A percentile compares a stretch with the other conserved stretches of the same genome.
These are phyloP conservation scores for Venturia asperata DNA, from an alignment of 2,329 filamentous ascomycete species.

Conservation along the genomic window DNA sequence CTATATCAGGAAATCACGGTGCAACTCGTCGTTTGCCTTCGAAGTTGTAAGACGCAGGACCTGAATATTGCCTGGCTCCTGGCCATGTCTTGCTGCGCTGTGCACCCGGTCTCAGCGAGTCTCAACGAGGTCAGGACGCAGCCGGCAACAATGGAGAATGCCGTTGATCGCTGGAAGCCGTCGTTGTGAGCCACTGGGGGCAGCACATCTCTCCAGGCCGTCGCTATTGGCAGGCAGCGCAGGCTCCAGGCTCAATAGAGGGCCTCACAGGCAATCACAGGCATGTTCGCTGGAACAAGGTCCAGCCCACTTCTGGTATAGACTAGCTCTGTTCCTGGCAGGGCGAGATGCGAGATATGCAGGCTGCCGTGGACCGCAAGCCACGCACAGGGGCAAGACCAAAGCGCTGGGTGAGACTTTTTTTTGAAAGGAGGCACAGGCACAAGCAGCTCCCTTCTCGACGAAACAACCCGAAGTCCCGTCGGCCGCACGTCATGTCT, in stretches of 20 bases:
- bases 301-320: conserved; percentile 3
- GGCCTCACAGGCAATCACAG: background rate
- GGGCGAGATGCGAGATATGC: conserved; percentile 13
- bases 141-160: background rate
- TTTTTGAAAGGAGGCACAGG: conserved; percentile 10
- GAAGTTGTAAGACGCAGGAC: conserved; percentile 6
- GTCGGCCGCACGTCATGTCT: conserved; percentile 18
- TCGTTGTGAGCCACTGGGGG: background rate
- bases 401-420: conserved; percentile 7
- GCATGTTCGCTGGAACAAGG: conserved; percentile 7
- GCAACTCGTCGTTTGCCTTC: conserved; percentile 14
- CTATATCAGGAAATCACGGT: conserved; percentile 13
- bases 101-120: background rate
- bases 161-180: background rate
- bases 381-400: conserved; percentile 1
- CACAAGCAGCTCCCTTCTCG: conserved; percentile 11
- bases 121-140: background rate
- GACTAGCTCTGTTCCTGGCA: conserved; percentile 12
- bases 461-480: conserved; percentile 14
- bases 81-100: background rate
- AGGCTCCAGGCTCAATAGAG: background rate
- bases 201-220: background rate
- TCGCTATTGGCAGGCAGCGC: background rate
- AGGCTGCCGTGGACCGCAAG: conserved; percentile 15
- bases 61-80: background rate